Percentiles rank a stretch among this genome's conserved stretches.
These are phyloP conservation scores for Trichoderma virens DNA, from an alignment of 495 filamentous ascomycete species.

Conservation along the genomic window DNA sequence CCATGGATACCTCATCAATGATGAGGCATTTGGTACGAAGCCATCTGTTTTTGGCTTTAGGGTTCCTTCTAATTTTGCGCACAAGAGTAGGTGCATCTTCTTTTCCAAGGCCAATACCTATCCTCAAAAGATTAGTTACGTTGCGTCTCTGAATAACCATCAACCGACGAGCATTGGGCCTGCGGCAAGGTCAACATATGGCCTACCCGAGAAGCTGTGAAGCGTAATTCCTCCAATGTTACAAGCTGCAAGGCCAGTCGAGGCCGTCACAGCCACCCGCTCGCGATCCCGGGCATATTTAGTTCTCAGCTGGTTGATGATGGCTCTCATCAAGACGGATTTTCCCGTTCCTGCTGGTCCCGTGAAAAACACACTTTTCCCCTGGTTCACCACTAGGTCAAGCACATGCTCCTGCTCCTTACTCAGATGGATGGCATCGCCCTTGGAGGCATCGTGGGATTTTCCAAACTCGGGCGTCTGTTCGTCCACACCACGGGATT, in stretches of 20 bases:
- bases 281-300: constrained; percentile 71
- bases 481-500: not conserved
- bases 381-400: constrained; percentile 62
- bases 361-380: constrained; percentile 93
- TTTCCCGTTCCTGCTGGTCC: constrained; percentile 97
- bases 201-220: constrained; percentile 72
- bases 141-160: not conserved
- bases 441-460: constrained; percentile 24
- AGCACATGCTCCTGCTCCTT: constrained; percentile 81
- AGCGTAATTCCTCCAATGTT: constrained; percentile 94
- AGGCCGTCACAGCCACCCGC: constrained; percentile 84
- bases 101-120: constrained; percentile 83
- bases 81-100: constrained; percentile 74
- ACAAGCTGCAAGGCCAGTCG: constrained; percentile 91
- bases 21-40: constrained; percentile 76
- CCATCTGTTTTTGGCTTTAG: constrained; percentile 84
- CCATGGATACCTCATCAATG: constrained; percentile 97
- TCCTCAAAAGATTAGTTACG: not conserved
- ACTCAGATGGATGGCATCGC: constrained; percentile 64
- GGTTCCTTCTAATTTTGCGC: constrained; percentile 84
- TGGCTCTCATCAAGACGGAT: constrained; percentile 87
- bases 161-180: not conserved
- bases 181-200: not conserved
- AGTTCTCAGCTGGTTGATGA: constrained; percentile 69
- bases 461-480: not conserved